These are phyloP conservation scores for Bryoerythrophyllum caledonicum DNA, from an alignment of 225 moss, liverwort and hornwort genomes.

Conservation along the genomic window DNA sequence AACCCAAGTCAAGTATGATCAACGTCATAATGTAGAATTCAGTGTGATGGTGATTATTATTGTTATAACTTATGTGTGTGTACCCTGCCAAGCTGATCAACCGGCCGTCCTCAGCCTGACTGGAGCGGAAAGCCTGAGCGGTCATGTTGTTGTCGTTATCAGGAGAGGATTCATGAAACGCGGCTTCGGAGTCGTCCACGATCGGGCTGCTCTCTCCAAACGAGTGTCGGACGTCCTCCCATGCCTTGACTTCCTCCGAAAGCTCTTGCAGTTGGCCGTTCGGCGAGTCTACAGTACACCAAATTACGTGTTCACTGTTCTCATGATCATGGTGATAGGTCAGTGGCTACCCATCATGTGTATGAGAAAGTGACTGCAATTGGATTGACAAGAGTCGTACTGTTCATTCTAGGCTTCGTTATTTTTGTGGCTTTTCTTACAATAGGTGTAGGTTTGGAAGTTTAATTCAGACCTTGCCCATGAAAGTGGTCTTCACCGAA, in stretches of 20 bases:
- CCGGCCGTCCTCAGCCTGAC: constrained; percentile 15
- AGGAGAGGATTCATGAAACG: constrained; percentile 2
- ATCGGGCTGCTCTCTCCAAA: constrained; percentile 35
- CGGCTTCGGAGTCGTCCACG: constrained; percentile 21
- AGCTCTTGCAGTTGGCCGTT: constrained; percentile 28
- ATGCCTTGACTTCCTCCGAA: constrained; percentile 29
- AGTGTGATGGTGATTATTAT: neutral
- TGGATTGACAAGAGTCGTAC: neutral
- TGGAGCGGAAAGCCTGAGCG: neutral
- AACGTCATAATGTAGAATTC: neutral
- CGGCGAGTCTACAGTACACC: constrained; percentile 14
- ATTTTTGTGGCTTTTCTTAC: neutral
- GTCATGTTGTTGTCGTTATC: constrained; percentile 17
- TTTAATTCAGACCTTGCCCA: constrained; percentile 32
- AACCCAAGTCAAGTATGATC: neutral
- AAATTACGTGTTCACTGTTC: neutral
- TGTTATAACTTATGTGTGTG: neutral
- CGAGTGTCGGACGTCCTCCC: constrained; percentile 39
- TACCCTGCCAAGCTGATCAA: constrained; percentile 44
- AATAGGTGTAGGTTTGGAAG: neutral
- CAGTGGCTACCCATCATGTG: neutral
- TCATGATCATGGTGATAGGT: neutral
- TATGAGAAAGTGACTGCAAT: neutral
- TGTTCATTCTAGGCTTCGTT: neutral
- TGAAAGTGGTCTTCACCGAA: constrained; percentile 40